Evolutionary conservation across 345 rosid genomes (phyloP), one percentile per base, ranked within the genome.

Genomic region (Orychophragmus violaceus): DNA sequence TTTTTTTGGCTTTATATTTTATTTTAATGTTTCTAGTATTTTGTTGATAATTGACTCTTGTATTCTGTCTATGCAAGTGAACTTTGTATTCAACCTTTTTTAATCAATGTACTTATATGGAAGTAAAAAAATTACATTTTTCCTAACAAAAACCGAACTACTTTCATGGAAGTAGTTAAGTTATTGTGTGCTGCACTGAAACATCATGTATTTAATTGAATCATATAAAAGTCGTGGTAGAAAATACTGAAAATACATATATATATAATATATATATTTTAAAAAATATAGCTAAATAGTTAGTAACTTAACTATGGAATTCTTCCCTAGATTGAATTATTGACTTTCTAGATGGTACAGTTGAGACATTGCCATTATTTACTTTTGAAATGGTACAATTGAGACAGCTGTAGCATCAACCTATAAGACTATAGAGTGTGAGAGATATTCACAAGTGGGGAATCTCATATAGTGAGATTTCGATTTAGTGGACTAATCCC

Each of bases 361-460:
- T 36, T 59, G 41, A 68, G 59, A 36, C 39, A 58, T 48, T 59
- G 59, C 32, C 32, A 60, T 69, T 60, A 60, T 61, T 53, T 28
- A 42, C 45, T 70, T 46, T 55, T 11, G 55, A 64, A 64, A 64
- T 55, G 35, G 68, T 61, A 42, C 62, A 70, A 32, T 33, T 8
- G 65, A 72, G 71, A 58, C 76, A 64, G 64, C 64, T 7, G 13
- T 52, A 16, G 55, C 61, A 65, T 33, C 24, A 5, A 42, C 30
- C 71, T 25, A 42, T 28, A 37, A 13, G 44, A 13, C 41, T 35
- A 35, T 14, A 69, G 30, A 14, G 23, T 59, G 14, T 19, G 46
- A 30, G 32, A 67, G 64, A 71, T 78, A 66, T 27, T 52, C 69
- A 55, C 30, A 80, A 82, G 80, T 80, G 82, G 83, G 19, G 76